Evolutionary conservation across 2,329 filamentous ascomycete genomes (phyloP).

Genomic region (Coniochaeta sp.): DNA sequence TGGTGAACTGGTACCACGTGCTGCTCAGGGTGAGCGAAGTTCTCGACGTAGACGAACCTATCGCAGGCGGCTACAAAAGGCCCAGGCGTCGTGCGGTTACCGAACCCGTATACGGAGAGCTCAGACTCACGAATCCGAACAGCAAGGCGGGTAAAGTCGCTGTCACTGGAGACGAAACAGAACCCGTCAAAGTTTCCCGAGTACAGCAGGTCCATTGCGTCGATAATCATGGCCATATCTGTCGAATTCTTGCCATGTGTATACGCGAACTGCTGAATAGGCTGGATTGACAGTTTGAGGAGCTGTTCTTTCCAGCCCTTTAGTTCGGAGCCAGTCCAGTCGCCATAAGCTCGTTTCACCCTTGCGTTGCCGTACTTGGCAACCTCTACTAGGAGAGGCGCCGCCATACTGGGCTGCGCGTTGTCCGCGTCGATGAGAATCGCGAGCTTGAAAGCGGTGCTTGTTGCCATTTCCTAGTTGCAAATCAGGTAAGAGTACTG

Average conservation of each 20-base stretch:
- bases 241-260: slow-evolving; percentile 25
- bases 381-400: slow-evolving; percentile 19
- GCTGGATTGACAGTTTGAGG: slow-evolving; percentile 24
- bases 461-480: neutral
- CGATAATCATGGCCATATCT: slow-evolving; percentile 18
- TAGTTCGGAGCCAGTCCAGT: slow-evolving; percentile 22
- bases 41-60: neutral
- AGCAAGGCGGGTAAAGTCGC: slow-evolving; percentile 27
- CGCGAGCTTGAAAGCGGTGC: slow-evolving; percentile 16
- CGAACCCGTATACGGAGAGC: slow-evolving; percentile 26
- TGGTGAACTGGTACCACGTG: neutral
- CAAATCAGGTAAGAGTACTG: no score
- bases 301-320: slow-evolving; percentile 16
- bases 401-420: slow-evolving; percentile 13
- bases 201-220: slow-evolving; percentile 30
- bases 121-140: slow-evolving; percentile 24
- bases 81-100: slow-evolving; percentile 22
- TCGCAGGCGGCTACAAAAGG: slow-evolving; percentile 20
- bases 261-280: slow-evolving; percentile 28
- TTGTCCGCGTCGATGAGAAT: slow-evolving; percentile 28
- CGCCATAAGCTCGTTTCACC: slow-evolving; percentile 25
- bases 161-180: slow-evolving; percentile 26
- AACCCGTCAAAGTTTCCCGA: slow-evolving; percentile 23
- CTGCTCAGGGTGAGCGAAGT: neutral
- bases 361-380: slow-evolving; percentile 24